Conservation (phyloP, 306 rosid genomes). For the Aeschynomene evenia region DNA sequence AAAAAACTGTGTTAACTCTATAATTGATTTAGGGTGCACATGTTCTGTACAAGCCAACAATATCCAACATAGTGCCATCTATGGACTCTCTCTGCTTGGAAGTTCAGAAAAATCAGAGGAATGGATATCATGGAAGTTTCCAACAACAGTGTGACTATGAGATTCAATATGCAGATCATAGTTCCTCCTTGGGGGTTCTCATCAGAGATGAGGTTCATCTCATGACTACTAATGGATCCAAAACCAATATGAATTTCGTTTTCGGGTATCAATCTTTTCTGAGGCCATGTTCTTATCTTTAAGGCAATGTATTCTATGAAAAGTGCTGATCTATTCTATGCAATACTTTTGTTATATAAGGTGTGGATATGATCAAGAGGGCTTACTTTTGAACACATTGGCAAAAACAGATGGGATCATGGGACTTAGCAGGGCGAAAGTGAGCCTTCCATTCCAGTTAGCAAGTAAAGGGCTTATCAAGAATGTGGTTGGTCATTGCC, state of each 20-base stretch:
- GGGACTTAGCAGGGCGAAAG: constrained; percentile 69
- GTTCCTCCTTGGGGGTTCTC: constrained; percentile 85
- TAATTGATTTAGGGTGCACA: constrained; percentile 67
- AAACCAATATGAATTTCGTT: constrained; percentile 52
- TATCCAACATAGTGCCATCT: constrained; percentile 44
- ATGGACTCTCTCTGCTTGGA: constrained; percentile 59
- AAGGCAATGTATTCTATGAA: not conserved
- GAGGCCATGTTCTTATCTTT: not conserved
- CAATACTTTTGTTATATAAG: constrained; percentile 35
- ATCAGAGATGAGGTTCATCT: constrained; percentile 63
- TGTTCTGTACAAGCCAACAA: constrained; percentile 65
- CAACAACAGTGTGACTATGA: constrained; percentile 77
- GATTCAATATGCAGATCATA: constrained; percentile 75
- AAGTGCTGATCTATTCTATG: constrained; percentile 27
- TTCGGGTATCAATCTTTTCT: constrained; percentile 54
- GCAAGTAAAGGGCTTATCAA: constrained; percentile 67
- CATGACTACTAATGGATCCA: constrained; percentile 54
- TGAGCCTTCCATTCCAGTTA: constrained; percentile 68
- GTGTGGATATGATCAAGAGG: constrained; percentile 93
- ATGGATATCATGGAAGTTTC: constrained; percentile 41
- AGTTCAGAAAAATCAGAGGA: constrained; percentile 51
- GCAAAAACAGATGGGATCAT: constrained; percentile 78
- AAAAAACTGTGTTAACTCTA: constrained; percentile 27
- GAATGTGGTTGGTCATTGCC: constrained; percentile 81
- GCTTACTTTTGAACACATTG: constrained; percentile 57